Percentiles rank a stretch among this genome's conserved stretches.
Evolutionary conservation across 495 filamentous ascomycete species (phyloP).

Genomic region (Aspergillus kassunensis): DNA sequence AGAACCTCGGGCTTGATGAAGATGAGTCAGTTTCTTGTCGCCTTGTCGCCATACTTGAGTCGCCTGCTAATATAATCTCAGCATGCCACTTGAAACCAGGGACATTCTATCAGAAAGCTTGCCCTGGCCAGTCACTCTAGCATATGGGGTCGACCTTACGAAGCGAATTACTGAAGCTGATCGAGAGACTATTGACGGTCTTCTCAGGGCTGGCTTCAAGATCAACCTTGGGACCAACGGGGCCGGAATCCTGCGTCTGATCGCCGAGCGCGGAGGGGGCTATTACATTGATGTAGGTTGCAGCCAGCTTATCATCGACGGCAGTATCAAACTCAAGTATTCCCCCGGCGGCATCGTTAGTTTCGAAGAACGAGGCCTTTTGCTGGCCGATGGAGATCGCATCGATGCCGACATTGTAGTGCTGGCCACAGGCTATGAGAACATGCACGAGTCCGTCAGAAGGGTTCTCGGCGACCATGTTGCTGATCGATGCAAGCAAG

Average conservation of each 20-base stretch:
- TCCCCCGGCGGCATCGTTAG: neutral
- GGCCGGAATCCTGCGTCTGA: neutral
- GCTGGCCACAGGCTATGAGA: constrained; percentile 48
- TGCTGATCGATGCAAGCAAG: neutral
- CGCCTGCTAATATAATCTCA: too few species aligned
- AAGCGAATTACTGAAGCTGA: too few species aligned
- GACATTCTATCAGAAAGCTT: too few species aligned
- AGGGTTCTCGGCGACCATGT: neutral
- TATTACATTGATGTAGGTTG: neutral
- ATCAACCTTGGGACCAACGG: neutral
- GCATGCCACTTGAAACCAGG: too few species aligned
- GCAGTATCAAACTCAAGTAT: neutral
- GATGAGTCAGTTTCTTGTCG: too few species aligned
- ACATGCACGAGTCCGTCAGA: constrained; percentile 49
- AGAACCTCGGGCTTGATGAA: too few species aligned
- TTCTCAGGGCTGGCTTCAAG: neutral
- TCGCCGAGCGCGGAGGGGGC: neutral
- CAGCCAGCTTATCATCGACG: neutral
- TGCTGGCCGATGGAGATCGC: neutral
- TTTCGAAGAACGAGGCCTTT: neutral
- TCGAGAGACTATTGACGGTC: neutral
- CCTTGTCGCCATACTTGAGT: too few species aligned
- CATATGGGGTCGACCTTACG: too few species aligned
- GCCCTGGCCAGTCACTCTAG: too few species aligned
- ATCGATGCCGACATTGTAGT: neutral